Percentiles rank a stretch among this genome's conserved stretches.
These are phyloP conservation scores for Globisporangium canariense DNA, from an alignment of 352 stramenopile species.

Conservation along the genomic window DNA sequence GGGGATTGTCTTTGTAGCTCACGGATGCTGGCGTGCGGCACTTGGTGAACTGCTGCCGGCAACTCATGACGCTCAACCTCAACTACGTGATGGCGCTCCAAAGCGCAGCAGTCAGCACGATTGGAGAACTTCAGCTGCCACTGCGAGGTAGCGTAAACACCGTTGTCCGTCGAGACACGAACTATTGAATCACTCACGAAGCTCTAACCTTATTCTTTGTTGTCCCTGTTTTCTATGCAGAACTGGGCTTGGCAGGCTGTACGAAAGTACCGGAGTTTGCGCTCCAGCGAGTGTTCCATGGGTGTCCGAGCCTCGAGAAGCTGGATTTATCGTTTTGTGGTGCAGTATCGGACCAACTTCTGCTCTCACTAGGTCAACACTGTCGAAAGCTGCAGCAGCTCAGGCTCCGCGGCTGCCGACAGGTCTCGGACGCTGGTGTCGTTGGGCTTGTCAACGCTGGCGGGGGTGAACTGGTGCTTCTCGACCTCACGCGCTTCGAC, in stretches of 20 bases:
- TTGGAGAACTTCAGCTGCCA: constrained; percentile 47
- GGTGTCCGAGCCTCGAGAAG: constrained; percentile 56
- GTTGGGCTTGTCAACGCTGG: constrained; percentile 68
- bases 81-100: constrained; percentile 51
- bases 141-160: constrained; percentile 36
- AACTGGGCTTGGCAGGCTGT: constrained; percentile 71
- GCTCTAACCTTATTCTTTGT: constrained; percentile 5
- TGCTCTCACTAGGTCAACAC: constrained; percentile 64
- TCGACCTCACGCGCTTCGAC: constrained; percentile 87
- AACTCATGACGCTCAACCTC: constrained; percentile 51
- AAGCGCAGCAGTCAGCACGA: constrained; percentile 44
- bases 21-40: constrained; percentile 56
- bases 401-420: constrained; percentile 76
- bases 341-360: constrained; percentile 73
- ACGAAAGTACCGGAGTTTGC: constrained; percentile 70
- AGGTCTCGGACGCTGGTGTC: constrained; percentile 85
- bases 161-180: not conserved
- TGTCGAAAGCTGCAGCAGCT: constrained; percentile 62
- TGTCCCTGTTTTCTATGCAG: constrained; percentile 20
- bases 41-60: constrained; percentile 43
- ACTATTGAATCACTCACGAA: not conserved
- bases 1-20: constrained; percentile 27
- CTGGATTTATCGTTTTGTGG: constrained; percentile 83
- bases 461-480: constrained; percentile 51
- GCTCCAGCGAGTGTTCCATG: constrained; percentile 77